These are phyloP conservation scores for Astraeus odoratus DNA, from an alignment of 768 basidiomycete genomes.

Conservation along the genomic window DNA sequence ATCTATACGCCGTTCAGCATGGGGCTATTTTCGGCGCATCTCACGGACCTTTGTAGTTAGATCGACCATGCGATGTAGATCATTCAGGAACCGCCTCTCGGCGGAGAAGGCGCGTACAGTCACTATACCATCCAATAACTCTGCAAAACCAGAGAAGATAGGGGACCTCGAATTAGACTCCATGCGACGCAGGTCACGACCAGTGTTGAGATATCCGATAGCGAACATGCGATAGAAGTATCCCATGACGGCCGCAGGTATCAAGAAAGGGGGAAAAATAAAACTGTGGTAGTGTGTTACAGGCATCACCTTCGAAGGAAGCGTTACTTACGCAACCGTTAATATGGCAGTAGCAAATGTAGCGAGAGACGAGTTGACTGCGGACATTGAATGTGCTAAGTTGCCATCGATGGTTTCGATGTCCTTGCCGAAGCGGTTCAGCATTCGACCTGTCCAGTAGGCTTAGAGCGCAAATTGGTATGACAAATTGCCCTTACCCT, in stretches of 20 bases:
- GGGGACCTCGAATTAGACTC: slow-evolving; percentile 84
- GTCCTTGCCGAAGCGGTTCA: slow-evolving; percentile 85
- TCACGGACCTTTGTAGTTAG: slow-evolving; percentile 58
- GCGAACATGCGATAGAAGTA: slow-evolving; percentile 65
- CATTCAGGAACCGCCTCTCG: slow-evolving; percentile 69
- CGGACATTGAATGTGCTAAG: slow-evolving; percentile 59
- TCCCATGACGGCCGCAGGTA: slow-evolving; percentile 72
- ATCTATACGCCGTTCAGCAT: slow-evolving; percentile 32
- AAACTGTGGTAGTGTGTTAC: slow-evolving; percentile 30
- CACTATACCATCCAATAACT: slow-evolving; percentile 84
- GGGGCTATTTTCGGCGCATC: background rate
- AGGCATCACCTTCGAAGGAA: slow-evolving; percentile 1
- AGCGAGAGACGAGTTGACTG: slow-evolving; percentile 73
- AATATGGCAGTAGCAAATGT: slow-evolving; percentile 71
- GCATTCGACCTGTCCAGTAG: slow-evolving; percentile 54
- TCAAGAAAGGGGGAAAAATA: slow-evolving; percentile 76
- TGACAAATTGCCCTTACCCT: slow-evolving; percentile 36
- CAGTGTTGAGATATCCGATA: slow-evolving; percentile 69
- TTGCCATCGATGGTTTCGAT: slow-evolving; percentile 82
- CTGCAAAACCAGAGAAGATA: slow-evolving; percentile 77
- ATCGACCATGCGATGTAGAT: slow-evolving; percentile 67
- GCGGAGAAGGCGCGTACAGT: slow-evolving; percentile 88
- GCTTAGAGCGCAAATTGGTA: background rate
- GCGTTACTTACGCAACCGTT: slow-evolving; percentile 51
- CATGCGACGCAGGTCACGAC: slow-evolving; percentile 82